phyloP scores from a whole-genome alignment of 352 stramenopile genomes.

The Phytophthora agathidicida region DNA sequence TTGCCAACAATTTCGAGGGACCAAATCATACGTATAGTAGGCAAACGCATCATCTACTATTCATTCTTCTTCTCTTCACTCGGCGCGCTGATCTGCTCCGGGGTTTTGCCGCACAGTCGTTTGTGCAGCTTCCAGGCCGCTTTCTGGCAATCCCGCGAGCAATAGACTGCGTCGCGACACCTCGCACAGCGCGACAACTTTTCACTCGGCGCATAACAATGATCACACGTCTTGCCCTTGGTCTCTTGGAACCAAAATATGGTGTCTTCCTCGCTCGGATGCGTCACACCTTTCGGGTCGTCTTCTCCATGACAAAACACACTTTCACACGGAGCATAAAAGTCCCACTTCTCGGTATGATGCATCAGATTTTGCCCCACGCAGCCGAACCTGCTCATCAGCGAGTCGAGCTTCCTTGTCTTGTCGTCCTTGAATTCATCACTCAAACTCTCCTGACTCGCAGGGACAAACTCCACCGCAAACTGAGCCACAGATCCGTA shows the following conservation, averaged over 20 bases:
- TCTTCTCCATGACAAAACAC: conserved; percentile 47
- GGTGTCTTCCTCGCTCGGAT: conserved; percentile 60
- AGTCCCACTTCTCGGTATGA: conserved; percentile 84
- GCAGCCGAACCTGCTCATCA: conserved; percentile 80
- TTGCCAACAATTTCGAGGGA: too few species aligned
- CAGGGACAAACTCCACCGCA: conserved; percentile 73
- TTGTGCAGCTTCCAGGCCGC: conserved; percentile 83
- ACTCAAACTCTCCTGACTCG: conserved; percentile 28
- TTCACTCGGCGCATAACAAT: conserved; percentile 53
- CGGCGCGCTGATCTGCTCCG: conserved; percentile 48
- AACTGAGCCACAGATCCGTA: conserved; percentile 72
- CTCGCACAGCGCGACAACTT: conserved; percentile 72
- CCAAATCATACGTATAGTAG: too few species aligned
- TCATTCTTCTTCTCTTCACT: conserved; percentile 21
- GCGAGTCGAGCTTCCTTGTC: conserved; percentile 39
- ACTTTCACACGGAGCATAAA: conserved; percentile 57
- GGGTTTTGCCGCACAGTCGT: conserved; percentile 63
- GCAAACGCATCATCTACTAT: conserved; percentile 2
- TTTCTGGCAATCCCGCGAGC: conserved; percentile 85
- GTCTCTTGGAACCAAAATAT: conserved; percentile 69
- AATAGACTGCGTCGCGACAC: conserved; percentile 76
- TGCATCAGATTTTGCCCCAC: conserved; percentile 84
- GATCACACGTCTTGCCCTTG: conserved; percentile 69
- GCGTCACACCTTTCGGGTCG: conserved; percentile 44
- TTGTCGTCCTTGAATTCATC: conserved; percentile 41